Base-by-base conservation (phyloP, 306 rosid genomes). In the Urtica urens region DNA sequence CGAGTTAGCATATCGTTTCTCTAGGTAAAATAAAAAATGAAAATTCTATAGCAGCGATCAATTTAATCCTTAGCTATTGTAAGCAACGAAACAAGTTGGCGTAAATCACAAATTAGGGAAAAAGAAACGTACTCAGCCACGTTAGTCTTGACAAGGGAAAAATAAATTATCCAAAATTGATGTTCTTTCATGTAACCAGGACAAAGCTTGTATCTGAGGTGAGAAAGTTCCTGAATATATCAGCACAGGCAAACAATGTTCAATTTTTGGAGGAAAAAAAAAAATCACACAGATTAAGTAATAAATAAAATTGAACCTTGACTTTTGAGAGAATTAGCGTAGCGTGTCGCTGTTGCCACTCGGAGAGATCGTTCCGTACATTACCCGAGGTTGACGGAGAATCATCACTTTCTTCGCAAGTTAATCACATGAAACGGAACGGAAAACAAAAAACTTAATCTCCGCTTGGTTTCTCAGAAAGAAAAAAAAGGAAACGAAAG, bases 331-430 rank as follows among this genome's bases (percentile, higher is more conserved):
- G 88, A 48, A 83, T 57, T 54, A 84, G 79, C 49, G 44, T 56
- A 3, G 96, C 96, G 54, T 88, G 96, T 52, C 60, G 78, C 70
- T 81, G 77, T 68, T 88, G 96, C 96, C 96, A 88, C 45, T 77
- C 69, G 5, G 93, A 83, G 48, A 83, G 93, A 72, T 83, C 85
- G 30, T 58, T 63, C 50, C 70, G 63, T 33, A 58, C 55, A 48
- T 49, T 77, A 21, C 71, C 67, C 29, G 86, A 77, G 63, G 55
- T 67, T 21, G 58, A 51, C 33, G 63, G 25, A 42, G 42, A 51
- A 18, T 67, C 67, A 46, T 45, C 82, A 46, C 44, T 45, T 59
- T 62, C 79, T 29, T 62, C 77, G 23, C 64, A 86, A 67, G 65
- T 93, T 74, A 56, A n/a, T n/a, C n/a, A n/a, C n/a, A n/a, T n/a